Evolutionary conservation across 1,284 basidiomycete species (phyloP), one percentile per base, ranked within the genome.

Genomic region (Fistulinella cinereoalba): DNA sequence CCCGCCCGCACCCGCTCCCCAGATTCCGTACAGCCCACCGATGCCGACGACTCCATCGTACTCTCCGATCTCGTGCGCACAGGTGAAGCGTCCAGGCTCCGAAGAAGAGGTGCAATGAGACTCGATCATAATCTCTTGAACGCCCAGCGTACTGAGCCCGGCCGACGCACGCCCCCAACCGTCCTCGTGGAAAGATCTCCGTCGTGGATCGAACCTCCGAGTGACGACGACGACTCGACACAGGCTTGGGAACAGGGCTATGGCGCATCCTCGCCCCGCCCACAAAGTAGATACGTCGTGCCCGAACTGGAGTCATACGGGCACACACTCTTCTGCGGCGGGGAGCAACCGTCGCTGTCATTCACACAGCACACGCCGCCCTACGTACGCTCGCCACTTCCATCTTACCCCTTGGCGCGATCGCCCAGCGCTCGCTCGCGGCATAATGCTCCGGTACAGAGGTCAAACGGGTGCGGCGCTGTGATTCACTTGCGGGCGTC

Each of bases 61-160:
- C 74, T 88, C 45, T 83, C 81, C 3, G 84, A 87, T 62, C 73
- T 87, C 39, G 72, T 87, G 8, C 74, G 79, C 41, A 80, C 80
- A 1, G 85, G 80, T 11, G 85, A 88, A 59, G 80, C 82, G 0
- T 87, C 85, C 15, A 71, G 85, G 7, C 65, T 88, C 31, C 75
- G 85, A n/a, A 70, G 85, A 46, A 67, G 85, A 55, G 85, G 85
- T 19, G 85, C 85, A 41, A 77, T 87, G 72, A 72, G 81, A 29
- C 68, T 84, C 33, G 81, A 83, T 62, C 77, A 79, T 47, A 60
- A 51, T 37, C 25, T 57, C 21, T 36, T 64, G 23, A 56, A 40
- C 45, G 44, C 56, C 12, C 66, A 67, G 41, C 66, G 66, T 37
- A 50, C 51, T n/a, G 63, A 63, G 51, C 34, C 44, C 2, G 55